phyloP scores from a whole-genome alignment of 2,329 filamentous ascomycete species.

The Monosporascus sp. region DNA sequence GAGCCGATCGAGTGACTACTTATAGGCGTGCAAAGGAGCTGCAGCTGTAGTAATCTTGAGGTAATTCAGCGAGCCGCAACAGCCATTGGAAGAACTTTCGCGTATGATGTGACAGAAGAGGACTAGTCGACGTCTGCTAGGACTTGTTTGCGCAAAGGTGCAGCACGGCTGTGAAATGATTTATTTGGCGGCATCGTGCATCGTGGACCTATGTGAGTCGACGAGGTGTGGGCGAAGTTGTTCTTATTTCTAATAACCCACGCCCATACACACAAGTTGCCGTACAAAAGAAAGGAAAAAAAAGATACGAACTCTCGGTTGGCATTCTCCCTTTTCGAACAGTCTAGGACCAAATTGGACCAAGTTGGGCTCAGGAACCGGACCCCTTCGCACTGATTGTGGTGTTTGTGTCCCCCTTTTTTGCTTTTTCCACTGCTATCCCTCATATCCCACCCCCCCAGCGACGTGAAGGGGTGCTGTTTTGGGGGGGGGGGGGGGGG shows the following conservation, averaged over 20 bases:
- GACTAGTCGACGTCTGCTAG: constrained; percentile 19
- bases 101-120: constrained; percentile 24
- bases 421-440: neutral
- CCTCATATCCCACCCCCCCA: neutral
- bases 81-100: neutral
- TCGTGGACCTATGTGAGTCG: constrained; percentile 22
- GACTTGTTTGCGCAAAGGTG: constrained; percentile 25
- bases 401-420: neutral
- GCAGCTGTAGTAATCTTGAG: neutral
- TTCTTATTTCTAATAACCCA: neutral
- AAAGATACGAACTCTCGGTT: neutral
- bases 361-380: neutral
- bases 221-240: constrained; percentile 9
- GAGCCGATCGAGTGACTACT: neutral
- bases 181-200: constrained; percentile 29
- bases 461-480: neutral
- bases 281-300: neutral
- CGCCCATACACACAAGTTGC: neutral
- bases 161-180: constrained; percentile 25
- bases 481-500: neutral
- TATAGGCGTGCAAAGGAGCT: neutral
- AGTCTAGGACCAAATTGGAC: neutral
- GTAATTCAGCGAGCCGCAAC: neutral
- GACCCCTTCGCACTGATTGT: neutral
- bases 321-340: neutral